Evolutionary conservation across 306 rosid genomes (phyloP).

Genomic region (Rosa rugosa): DNA sequence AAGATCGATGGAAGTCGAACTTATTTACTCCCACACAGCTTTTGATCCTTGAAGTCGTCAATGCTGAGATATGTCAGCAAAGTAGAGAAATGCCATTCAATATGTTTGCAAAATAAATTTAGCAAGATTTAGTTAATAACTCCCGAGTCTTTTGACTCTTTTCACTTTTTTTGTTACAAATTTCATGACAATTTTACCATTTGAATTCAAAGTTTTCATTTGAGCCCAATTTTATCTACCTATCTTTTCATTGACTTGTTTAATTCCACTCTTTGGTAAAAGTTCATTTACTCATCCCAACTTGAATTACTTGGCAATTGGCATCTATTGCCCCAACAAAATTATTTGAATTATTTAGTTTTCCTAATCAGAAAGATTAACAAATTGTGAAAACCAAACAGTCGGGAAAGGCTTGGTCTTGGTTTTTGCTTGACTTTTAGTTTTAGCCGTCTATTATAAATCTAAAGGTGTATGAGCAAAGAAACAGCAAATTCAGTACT

Average conservation of each 20-base stretch:
- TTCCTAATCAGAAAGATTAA: constrained; percentile 1
- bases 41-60: too few species aligned
- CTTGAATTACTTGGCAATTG: not conserved
- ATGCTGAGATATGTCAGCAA: too few species aligned
- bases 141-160: not conserved
- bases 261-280: not conserved
- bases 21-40: too few species aligned
- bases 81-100: not conserved
- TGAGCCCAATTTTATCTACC: too few species aligned
- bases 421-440: not conserved
- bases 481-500: not conserved
- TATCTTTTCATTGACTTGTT: not conserved
- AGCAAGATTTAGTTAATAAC: not conserved
- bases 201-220: not conserved
- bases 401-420: not conserved
- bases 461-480: not conserved
- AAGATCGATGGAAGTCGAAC: too few species aligned
- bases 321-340: not conserved
- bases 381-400: too few species aligned
- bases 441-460: not conserved
- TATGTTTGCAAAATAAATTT: not conserved
- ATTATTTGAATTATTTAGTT: not conserved
- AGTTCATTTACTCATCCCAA: not conserved
- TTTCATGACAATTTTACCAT: not conserved
- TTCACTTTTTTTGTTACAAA: not conserved